Percentiles rank a stretch among this genome's conserved stretches.
These are phyloP conservation scores for Yamadazyma tumulicola DNA, from an alignment of 805 yeast genomes.

Conservation along the genomic window DNA sequence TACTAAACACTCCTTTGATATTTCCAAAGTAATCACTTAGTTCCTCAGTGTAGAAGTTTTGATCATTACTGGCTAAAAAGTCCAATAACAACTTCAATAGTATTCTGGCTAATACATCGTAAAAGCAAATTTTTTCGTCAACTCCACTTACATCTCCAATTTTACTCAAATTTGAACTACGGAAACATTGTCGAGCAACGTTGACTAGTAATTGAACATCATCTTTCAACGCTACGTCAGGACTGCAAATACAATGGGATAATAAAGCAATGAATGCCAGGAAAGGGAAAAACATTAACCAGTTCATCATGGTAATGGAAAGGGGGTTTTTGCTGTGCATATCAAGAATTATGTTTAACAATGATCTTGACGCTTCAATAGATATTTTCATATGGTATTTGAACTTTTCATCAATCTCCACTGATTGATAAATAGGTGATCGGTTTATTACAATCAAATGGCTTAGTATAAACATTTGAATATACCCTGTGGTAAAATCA, in stretches of 20 bases:
- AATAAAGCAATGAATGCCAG: constrained; percentile 23
- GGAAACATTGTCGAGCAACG: constrained; percentile 8
- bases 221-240: constrained; percentile 12
- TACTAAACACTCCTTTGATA: constrained; percentile 17
- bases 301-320: constrained; percentile 17
- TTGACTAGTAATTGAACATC: constrained; percentile 24
- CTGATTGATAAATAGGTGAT: constrained; percentile 18
- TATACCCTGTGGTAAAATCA: constrained; percentile 8
- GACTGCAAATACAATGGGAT: constrained; percentile 19
- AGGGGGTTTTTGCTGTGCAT: constrained; percentile 9
- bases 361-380: constrained; percentile 25
- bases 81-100: constrained; percentile 20
- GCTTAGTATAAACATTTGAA: constrained; percentile 14
- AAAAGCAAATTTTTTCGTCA: constrained; percentile 12
- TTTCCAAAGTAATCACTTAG: constrained; percentile 18
- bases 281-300: constrained; percentile 19
- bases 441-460: constrained; percentile 26
- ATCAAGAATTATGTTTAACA: constrained; percentile 17
- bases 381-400: constrained; percentile 18
- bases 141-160: neutral
- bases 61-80: constrained; percentile 12
- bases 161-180: constrained; percentile 1
- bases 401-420: constrained; percentile 13
- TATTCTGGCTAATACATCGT: constrained; percentile 20
- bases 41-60: constrained; percentile 11